Percentiles rank a stretch among this genome's conserved stretches.
These are phyloP conservation scores for Kwoniella pini DNA, from an alignment of 768 basidiomycete species.

Conservation along the genomic window DNA sequence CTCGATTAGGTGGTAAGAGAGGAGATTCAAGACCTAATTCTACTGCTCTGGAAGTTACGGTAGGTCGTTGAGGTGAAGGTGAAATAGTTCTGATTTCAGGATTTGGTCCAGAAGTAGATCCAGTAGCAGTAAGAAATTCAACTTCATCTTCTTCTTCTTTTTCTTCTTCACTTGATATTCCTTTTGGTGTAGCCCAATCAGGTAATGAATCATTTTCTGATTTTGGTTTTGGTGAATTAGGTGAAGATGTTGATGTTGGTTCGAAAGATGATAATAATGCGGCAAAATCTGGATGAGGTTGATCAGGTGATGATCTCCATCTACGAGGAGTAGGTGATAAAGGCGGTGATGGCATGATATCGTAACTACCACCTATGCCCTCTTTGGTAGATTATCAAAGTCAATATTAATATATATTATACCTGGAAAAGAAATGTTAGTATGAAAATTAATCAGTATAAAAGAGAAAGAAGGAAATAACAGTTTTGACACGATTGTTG, in stretches of 20 bases:
- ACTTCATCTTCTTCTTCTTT: constrained; percentile 31
- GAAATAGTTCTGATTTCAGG: constrained; percentile 43
- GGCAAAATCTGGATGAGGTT: constrained; percentile 33
- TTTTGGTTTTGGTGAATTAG: background rate
- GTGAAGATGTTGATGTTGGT: background rate
- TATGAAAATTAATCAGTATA: background rate
- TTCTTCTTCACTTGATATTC: background rate
- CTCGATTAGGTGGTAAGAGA: constrained; percentile 19
- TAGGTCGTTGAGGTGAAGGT: constrained; percentile 35
- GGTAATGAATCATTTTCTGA: constrained; percentile 4
- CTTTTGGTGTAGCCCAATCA: constrained; percentile 14
- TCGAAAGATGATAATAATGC: constrained; percentile 33
- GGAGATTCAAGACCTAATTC: constrained; percentile 10
- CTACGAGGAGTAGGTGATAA: constrained; percentile 39
- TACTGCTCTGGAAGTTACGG: background rate
- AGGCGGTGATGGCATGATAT: constrained; percentile 27
- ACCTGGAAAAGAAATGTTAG: background rate
- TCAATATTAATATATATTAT: background rate
- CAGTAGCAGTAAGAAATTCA: constrained; percentile 27
- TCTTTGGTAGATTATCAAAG: background rate
- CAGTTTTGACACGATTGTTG: background rate
- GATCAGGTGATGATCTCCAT: constrained; percentile 22
- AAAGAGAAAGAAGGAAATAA: constrained; percentile 1
- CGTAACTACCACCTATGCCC: constrained; percentile 3
- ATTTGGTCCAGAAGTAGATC: background rate